Percentiles rank a stretch among this genome's conserved stretches.
These are phyloP conservation scores for Marasmius fiardii DNA, from an alignment of 1,284 basidiomycete genomes.

Conservation along the genomic window DNA sequence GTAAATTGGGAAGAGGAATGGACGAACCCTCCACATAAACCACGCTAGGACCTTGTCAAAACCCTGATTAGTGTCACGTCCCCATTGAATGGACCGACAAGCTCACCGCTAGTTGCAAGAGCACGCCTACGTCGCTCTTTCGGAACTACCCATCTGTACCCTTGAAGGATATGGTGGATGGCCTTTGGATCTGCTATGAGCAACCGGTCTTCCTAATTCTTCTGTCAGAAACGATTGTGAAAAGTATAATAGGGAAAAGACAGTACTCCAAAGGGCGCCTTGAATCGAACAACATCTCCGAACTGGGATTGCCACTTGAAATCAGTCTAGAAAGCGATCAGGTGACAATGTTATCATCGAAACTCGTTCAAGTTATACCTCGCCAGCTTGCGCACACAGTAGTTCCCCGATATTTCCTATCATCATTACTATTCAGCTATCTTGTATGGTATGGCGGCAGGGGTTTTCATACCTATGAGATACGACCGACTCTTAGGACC, in stretches of 20 bases:
- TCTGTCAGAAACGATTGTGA: background rate
- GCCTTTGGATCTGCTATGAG: slow-evolving; percentile 18
- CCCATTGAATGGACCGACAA: background rate
- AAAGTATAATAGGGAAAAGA: background rate
- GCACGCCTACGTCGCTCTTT: background rate
- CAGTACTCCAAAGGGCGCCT: slow-evolving; percentile 1
- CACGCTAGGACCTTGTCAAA: background rate
- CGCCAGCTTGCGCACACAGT: background rate
- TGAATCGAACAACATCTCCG: slow-evolving; percentile 5
- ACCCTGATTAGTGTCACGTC: background rate
- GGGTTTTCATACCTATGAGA: background rate
- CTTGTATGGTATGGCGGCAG: background rate
- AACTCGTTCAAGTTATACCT: background rate
- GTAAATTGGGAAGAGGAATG: background rate
- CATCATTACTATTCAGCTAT: background rate
- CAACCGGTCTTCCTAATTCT: slow-evolving; percentile 14
- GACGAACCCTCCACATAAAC: slow-evolving; percentile 5
- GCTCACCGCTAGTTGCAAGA: slow-evolving; percentile 2
- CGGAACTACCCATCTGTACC: slow-evolving; percentile 13
- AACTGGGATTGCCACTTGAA: slow-evolving; percentile 5
- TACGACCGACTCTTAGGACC: background rate
- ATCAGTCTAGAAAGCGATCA: background rate
- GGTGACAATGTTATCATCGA: background rate
- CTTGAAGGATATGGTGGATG: slow-evolving; percentile 17
- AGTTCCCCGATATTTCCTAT: slow-evolving; percentile 1